Evolutionary conservation across 371 early-diverging fungal species (phyloP).

Genomic region (Haplosporangium sp.): DNA sequence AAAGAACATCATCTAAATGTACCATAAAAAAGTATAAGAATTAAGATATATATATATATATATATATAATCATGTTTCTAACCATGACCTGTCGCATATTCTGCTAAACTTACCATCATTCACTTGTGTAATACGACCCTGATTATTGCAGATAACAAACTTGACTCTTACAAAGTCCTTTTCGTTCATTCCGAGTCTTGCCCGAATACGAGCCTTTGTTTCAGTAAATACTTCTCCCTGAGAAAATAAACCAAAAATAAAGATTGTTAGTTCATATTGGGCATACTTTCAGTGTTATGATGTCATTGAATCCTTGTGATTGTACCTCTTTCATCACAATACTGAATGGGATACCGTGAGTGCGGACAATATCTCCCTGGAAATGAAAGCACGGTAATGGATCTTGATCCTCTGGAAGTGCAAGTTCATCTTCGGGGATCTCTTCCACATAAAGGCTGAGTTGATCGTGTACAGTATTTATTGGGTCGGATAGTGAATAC

Average conservation of each 20-base stretch:
- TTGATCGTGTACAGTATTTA: slow-evolving; percentile 50
- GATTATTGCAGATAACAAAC: slow-evolving; percentile 56
- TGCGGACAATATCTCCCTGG: slow-evolving; percentile 69
- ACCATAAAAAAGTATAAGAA: neutral
- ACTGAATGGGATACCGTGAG: slow-evolving; percentile 89
- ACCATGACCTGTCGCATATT: neutral
- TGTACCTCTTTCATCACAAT: slow-evolving; percentile 73
- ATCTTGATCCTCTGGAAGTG: slow-evolving; percentile 57
- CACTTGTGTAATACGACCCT: slow-evolving; percentile 23
- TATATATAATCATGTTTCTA: neutral
- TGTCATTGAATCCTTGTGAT: neutral
- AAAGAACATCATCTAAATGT: slow-evolving; percentile 60
- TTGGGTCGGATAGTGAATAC: slow-evolving; percentile 49
- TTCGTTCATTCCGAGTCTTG: slow-evolving; percentile 81
- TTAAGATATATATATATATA: neutral
- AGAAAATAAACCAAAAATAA: neutral
- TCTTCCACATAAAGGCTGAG: slow-evolving; percentile 63
- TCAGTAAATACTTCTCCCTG: slow-evolving; percentile 77
- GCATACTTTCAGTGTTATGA: too few species aligned
- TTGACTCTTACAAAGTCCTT: slow-evolving; percentile 90
- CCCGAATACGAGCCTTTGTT: slow-evolving; percentile 80
- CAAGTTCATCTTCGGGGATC: slow-evolving; percentile 72
- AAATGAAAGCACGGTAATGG: slow-evolving; percentile 81
- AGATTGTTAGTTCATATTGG: neutral
- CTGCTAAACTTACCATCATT: slow-evolving; percentile 30